Evolutionary conservation across 306 rosid species (phyloP), one percentile per base, ranked within the genome.

Genomic region (Ceratonia siliqua): DNA sequence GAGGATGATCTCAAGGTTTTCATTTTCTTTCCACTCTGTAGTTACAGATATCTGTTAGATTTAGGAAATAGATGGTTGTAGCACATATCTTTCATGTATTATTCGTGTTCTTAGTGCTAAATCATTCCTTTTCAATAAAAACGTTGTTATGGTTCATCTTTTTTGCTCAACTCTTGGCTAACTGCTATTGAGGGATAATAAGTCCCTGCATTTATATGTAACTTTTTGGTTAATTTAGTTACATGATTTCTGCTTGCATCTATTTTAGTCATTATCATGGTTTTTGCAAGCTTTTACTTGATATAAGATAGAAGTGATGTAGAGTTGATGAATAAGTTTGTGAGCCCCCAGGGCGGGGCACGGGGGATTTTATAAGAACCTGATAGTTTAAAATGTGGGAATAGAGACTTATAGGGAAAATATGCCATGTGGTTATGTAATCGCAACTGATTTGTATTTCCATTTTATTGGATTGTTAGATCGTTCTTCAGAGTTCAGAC

Each of bases 1-100:
- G 98, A 93, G 85, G 98, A 93, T 81, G 97, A 91, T 84, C 98
- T 93, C 55, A 93, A 93, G 91, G 98, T 68, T 68, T 79, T 20
- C 6, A 20, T 72, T 65, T 48, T 35, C 54, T 71, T 78, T 2
- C 5, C 4, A 24, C 64, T 67, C 39, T 79, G 1, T 79, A 2
- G 63, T 64, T 35, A 20, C 4, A 55, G 21, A 21, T 38, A 12
- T 57, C 13, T 74, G 46, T 58, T 69, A 62, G 52, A 45, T 77
- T 62, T 73, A 59, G 62, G 75, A 63, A 10, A 68, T 81, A 22
- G n/a, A 24, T 33, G 14, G 62, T 43, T 21, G 5, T 53, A 42
- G 14, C 61, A 42, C 22, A 8, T 52, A 10, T 25, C 45, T 9
- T 9, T 11, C 15, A 13, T 35, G 70, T 55, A 2, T 20, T 5